Evolutionary conservation across 306 rosid species (phyloP).

Genomic region (Crotalaria pallida): DNA sequence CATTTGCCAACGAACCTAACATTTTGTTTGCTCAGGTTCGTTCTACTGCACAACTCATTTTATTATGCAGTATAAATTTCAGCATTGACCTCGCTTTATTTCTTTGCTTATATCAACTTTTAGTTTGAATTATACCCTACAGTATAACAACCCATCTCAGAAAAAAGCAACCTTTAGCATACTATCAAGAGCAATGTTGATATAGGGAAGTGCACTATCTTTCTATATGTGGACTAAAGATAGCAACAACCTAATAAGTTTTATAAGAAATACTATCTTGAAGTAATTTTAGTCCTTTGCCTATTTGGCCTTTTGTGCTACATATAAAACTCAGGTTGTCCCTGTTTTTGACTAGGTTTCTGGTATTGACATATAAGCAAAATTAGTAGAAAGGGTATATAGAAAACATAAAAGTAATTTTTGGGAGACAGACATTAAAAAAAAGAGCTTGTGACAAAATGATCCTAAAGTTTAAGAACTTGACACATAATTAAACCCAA

Average conservation of each 20-base stretch:
- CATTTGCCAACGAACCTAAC: slow-evolving; percentile 56
- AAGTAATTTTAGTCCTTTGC: not conserved
- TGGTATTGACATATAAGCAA: no score
- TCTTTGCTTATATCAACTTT: not conserved
- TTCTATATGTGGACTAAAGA: not conserved
- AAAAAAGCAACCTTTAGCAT: no score
- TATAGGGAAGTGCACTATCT: not conserved
- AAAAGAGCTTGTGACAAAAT: slow-evolving; percentile 54
- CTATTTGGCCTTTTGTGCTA: not conserved
- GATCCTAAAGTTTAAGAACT: slow-evolving; percentile 81
- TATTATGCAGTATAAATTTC: slow-evolving; percentile 3
- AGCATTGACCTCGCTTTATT: not conserved
- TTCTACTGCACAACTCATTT: not conserved
- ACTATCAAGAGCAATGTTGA: no score
- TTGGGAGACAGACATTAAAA: slow-evolving; percentile 77
- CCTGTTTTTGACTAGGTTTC: no score
- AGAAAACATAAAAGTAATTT: slow-evolving; percentile 60
- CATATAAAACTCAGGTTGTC: slow-evolving; percentile 24
- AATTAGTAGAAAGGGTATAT: no score
- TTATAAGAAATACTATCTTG: not conserved
- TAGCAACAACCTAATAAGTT: not conserved
- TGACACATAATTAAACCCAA: slow-evolving; percentile 78
- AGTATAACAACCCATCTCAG: no score
- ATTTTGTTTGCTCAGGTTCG: slow-evolving; percentile 76
- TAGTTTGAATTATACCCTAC: not conserved